A percentile compares a stretch with the other conserved stretches of the same genome.
Evolutionary conservation across 345 rosid genomes (phyloP).

Genomic region (Linum trigynum): DNA sequence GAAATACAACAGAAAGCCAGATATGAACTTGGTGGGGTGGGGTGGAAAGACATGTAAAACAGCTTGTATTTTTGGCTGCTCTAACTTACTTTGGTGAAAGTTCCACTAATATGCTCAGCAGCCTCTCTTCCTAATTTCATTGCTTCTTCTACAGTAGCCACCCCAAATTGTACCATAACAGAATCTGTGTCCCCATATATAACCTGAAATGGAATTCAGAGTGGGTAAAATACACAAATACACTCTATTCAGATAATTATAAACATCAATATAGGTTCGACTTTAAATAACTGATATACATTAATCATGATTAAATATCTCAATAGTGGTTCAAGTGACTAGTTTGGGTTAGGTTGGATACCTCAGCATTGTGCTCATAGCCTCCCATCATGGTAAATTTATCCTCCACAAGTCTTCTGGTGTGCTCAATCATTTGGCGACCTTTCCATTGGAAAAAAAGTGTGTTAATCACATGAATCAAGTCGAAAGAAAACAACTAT

Average conservation of each 20-base stretch:
- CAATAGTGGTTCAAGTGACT: no score
- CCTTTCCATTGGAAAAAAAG: slow-evolving; percentile 40
- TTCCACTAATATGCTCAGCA: slow-evolving; percentile 74
- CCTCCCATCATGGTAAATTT: slow-evolving; percentile 68
- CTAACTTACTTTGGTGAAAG: slow-evolving; percentile 60
- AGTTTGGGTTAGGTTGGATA: slow-evolving; percentile 13
- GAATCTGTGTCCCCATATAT: slow-evolving; percentile 99
- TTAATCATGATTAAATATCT: no score
- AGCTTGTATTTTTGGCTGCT: not conserved
- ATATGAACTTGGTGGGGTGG: no score
- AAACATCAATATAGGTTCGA: no score
- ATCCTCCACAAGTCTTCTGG: slow-evolving; percentile 81
- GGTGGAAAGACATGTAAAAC: slow-evolving; percentile 2
- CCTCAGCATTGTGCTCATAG: slow-evolving; percentile 85
- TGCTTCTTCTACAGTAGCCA: slow-evolving; percentile 59
- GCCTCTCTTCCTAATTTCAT: slow-evolving; percentile 96
- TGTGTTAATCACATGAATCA: slow-evolving; percentile 17
- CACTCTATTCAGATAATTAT: no score
- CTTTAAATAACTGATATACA: no score
- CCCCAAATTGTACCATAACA: slow-evolving; percentile 98
- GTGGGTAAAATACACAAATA: not conserved
- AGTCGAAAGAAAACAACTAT: not conserved
- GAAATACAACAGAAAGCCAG: not conserved
- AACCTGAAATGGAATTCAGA: slow-evolving; percentile 37
- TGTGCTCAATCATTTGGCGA: slow-evolving; percentile 97